Evolutionary conservation across 2,329 filamentous ascomycete genomes (phyloP), one percentile per base, ranked within the genome.

Genomic region (Byssoonygena ceratinophila): DNA sequence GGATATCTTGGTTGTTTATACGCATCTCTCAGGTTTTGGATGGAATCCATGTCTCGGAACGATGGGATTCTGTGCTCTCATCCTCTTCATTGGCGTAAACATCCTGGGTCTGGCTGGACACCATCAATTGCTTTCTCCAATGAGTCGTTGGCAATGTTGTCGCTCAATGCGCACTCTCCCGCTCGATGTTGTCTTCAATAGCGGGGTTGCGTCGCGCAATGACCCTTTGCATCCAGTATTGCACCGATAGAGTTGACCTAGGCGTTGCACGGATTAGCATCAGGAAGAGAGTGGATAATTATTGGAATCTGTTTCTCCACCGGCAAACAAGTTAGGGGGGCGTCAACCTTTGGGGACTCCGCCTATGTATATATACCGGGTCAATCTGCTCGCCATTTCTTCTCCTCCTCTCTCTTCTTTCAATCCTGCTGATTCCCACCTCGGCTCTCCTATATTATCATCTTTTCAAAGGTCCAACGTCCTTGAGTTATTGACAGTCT

Each of bases 161-260:
- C 14, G 20, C 29, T 50, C 36, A 36, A 37, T 50, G 34, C 18
- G 36, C 47, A 25, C n/a, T 9, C 12, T 20, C 47, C 47, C 39
- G 16, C 47, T 50, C 25, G 45, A 50, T 23, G 27, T n/a, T 3
- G 29, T 22, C 18, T 41, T 31, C 27, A 34, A 18, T 9, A 8
- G 47, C 16, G 47, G 47, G 47, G 47, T n/a, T 31, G n/a, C 8
- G 47, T 40, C 32, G 29, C 25, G 32, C 45, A 37, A 47, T 37
- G 45, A 11, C 45, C 45, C 31, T 36, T 27, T 23, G 32, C 45
- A 23, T 1, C 20, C 20, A 37, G 45, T 31, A 37, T 39, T 14
- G 11, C 37, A 20, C 20, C 20, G 23, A 22, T 12, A 22, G 11
- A 22, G 31, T 25, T 46, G 29, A 36, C 8, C 44, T 23, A 37